phyloP scores from a whole-genome alignment of 2,329 filamentous ascomycete genomes.

The Lecanicillium sp. region DNA sequence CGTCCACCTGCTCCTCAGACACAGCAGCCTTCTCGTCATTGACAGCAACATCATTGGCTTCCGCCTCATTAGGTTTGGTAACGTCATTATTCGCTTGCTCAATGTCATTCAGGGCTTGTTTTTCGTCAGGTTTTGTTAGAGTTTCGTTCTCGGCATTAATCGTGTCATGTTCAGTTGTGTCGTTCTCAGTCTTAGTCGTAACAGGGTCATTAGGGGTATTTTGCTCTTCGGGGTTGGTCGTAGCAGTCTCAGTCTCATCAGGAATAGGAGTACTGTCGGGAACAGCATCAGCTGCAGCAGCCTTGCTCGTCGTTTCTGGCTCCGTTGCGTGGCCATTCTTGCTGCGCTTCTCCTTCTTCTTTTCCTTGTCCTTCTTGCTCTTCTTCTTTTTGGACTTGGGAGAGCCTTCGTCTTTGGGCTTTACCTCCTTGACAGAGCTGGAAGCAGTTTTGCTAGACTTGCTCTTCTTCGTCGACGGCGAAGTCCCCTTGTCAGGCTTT shows the following conservation, averaged over 20 bases:
- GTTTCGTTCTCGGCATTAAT: slow-evolving; percentile 1
- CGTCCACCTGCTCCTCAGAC: too few species aligned
- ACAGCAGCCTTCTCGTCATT: background rate
- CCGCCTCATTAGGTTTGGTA: slow-evolving; percentile 7
- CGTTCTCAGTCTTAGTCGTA: slow-evolving; percentile 10
- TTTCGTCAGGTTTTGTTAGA: background rate
- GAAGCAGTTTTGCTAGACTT: slow-evolving; percentile 5
- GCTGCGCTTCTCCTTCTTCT: slow-evolving; percentile 11
- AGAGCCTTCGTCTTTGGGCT: slow-evolving; percentile 5
- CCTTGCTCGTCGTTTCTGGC: slow-evolving; percentile 6
- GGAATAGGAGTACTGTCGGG: background rate
- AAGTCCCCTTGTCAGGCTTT: slow-evolving; percentile 1
- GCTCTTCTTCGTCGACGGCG: slow-evolving; percentile 10
- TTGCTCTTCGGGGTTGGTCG: slow-evolving; percentile 5
- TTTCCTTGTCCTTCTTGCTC: slow-evolving; percentile 14
- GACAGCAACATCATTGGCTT: slow-evolving; percentile 1
- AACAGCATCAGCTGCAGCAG: slow-evolving; percentile 1
- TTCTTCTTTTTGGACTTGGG: slow-evolving; percentile 14
- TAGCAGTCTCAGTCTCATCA: slow-evolving; percentile 5
- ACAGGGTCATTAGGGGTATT: slow-evolving; percentile 10
- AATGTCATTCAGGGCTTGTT: background rate
- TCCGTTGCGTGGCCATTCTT: slow-evolving; percentile 9
- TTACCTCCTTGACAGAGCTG: slow-evolving; percentile 4
- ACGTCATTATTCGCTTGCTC: background rate
- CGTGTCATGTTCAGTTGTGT: slow-evolving; percentile 6